Evolutionary conservation across 495 filamentous ascomycete species (phyloP).

Genomic region (Endocarpon pusillum): DNA sequence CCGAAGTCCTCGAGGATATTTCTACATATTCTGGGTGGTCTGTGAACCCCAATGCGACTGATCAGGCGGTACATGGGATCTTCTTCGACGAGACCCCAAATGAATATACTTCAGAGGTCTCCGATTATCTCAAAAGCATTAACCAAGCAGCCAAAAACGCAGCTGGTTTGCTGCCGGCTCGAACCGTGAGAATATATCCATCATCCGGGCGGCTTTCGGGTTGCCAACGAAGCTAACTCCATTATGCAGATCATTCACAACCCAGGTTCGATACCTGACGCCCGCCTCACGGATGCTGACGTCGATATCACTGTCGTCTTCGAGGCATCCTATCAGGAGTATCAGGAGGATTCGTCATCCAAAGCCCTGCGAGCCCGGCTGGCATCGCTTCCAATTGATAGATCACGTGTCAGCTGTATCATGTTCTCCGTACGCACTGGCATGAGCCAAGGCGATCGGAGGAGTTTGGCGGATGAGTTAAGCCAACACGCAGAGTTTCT

Average conservation of each 20-base stretch:
- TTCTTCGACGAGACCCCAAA: constrained; percentile 31
- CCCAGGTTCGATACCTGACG: constrained; percentile 27
- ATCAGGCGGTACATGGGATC: constrained; percentile 25
- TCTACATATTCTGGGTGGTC: constrained; percentile 25
- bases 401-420: too few species aligned
- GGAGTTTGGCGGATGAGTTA: constrained; percentile 19
- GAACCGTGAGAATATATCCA: too few species aligned
- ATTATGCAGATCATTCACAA: constrained; percentile 29
- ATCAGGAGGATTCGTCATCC: constrained; percentile 18
- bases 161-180: too few species aligned
- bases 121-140: constrained; percentile 19
- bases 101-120: constrained; percentile 11
- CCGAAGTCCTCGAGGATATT: constrained; percentile 21
- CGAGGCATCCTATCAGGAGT: constrained; percentile 27
- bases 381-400: constrained; percentile 19
- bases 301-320: constrained; percentile 31
- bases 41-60: constrained; percentile 10
- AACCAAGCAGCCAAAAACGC: constrained; percentile 15
- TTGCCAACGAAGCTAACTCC: too few species aligned
- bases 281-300: constrained; percentile 21
- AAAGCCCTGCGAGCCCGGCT: constrained; percentile 15
- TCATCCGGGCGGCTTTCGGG: too few species aligned
- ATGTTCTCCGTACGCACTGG: constrained; percentile 25
- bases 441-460: constrained; percentile 17
- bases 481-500: constrained; percentile 22